These are phyloP conservation scores for Cryptosporidium felis DNA, from an alignment of 169 alveolate genomes.

Conservation along the genomic window DNA sequence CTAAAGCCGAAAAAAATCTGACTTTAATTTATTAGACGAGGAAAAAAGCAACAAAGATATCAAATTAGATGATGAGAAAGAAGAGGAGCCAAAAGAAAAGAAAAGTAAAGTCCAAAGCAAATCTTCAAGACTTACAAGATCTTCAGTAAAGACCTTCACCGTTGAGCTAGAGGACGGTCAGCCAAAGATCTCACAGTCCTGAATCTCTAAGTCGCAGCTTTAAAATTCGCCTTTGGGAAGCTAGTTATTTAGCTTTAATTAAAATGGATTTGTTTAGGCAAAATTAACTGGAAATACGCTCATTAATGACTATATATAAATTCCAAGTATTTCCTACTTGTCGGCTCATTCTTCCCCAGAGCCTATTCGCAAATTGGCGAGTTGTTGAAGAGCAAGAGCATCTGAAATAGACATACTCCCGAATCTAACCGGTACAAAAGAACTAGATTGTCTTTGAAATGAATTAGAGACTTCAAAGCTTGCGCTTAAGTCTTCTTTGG, in stretches of 20 bases:
- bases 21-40: neutral
- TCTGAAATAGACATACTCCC: conserved; percentile 57
- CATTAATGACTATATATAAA: neutral
- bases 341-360: neutral
- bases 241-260: too few relatives aligned
- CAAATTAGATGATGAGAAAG: neutral
- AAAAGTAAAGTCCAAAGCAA: neutral
- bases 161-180: conserved; percentile 63
- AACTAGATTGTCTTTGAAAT: conserved; percentile 3
- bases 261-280: too few relatives aligned
- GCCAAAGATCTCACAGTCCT: conserved; percentile 49
- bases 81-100: neutral
- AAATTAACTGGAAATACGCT: too few relatives aligned
- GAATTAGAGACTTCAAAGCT: conserved; percentile 37
- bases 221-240: neutral
- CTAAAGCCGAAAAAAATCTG: neutral
- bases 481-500: neutral
- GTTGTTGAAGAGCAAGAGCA: conserved; percentile 54
- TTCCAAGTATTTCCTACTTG: neutral
- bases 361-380: conserved; percentile 53
- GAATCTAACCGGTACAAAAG: conserved; percentile 50
- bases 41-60: neutral
- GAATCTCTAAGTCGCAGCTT: neutral
- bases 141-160: conserved; percentile 54
- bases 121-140: neutral